Percentiles rank a stretch among this genome's conserved stretches.
phyloP scores from a whole-genome alignment of 1,284 basidiomycete genomes.

The Apiotrichum porosum region DNA sequence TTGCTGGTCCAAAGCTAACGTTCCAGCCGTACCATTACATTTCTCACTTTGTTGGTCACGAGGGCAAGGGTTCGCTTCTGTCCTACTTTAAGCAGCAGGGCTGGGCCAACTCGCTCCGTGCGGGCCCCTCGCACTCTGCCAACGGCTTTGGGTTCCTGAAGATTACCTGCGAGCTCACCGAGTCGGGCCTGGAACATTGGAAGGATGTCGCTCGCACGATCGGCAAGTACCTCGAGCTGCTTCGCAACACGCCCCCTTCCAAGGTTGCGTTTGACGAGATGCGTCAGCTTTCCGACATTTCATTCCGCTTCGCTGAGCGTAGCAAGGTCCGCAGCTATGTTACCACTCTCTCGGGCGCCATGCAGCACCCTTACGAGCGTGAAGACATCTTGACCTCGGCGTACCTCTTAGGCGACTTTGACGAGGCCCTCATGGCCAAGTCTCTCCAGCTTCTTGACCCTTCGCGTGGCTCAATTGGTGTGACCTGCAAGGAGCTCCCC shows the following conservation, averaged over 20 bases:
- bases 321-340: slow-evolving; percentile 72
- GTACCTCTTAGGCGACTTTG: slow-evolving; percentile 72
- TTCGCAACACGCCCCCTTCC: slow-evolving; percentile 64
- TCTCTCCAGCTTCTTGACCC: slow-evolving; percentile 58
- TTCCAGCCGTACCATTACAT: slow-evolving; percentile 76
- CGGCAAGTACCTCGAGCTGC: slow-evolving; percentile 83
- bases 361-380: slow-evolving; percentile 64
- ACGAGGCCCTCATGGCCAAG: slow-evolving; percentile 57
- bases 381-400: slow-evolving; percentile 73
- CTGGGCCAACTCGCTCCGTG: slow-evolving; percentile 77
- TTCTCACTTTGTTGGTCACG: slow-evolving; percentile 87
- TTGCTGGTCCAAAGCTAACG: slow-evolving; percentile 42
- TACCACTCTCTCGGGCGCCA: slow-evolving; percentile 67
- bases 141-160: slow-evolving; percentile 88
- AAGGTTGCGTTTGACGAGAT: slow-evolving; percentile 76
- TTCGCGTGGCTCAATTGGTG: slow-evolving; percentile 49
- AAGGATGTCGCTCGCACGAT: slow-evolving; percentile 65
- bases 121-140: slow-evolving; percentile 62
- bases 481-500: slow-evolving; percentile 55
- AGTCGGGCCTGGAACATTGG: slow-evolving; percentile 81
- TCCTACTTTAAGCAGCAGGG: slow-evolving; percentile 88
- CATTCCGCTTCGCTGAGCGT: slow-evolving; percentile 89
- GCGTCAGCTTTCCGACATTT: slow-evolving; percentile 65
- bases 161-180: slow-evolving; percentile 72
- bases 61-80: slow-evolving; percentile 88